Base-by-base conservation (phyloP, 1,139 yeast species). In the Kurtzmaniella quercitrusa region DNA sequence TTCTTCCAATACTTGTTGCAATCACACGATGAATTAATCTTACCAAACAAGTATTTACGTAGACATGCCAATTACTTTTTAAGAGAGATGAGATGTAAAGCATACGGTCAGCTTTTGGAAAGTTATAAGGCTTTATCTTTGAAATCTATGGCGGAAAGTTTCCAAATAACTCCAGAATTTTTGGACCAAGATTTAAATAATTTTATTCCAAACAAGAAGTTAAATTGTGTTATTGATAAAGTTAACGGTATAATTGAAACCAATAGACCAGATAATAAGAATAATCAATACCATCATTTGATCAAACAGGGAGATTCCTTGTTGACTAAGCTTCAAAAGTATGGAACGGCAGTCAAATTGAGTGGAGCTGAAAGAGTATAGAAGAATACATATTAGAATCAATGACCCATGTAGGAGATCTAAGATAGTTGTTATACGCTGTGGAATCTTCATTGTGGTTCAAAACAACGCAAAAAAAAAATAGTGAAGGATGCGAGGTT, bases 171-270 rank as follows among this genome's bases (percentile, higher is more conserved):
- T 42, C 84, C 84, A 46, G 94, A 85, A 43, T 94, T 91, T 59
- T 72, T 94, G 59, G 87, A 82, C 57, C 73, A 73, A 46, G 98
- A 94, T 62, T 73, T 94, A 55, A 81, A 96, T 58, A 86, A 83
- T 59, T 90, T 91, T 60, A 90, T 94, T 55, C 96, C 98, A 36
- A 91, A 84, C 64, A 90, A 91, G 60, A 89, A 89, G 64, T 77
- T 94, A 61, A 91, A 90, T 67, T 94, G 98, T 68, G 91, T 94
- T 44, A 90, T 94, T 61, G 98, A 94, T 63, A 80, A 90, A 57
- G 98, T 93, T 44, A 88, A 90, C 62, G 98, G 98, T 8, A 89
- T 93, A 49, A 88, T 94, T 51, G 95, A 89, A 62, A 94, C 98
- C 25, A 93, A 90, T 65, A 79, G 98, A 55, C 96, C 97, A 2